Evolutionary conservation across 768 basidiomycete species (phyloP).

Genomic region (Cubamyces sp.): DNA sequence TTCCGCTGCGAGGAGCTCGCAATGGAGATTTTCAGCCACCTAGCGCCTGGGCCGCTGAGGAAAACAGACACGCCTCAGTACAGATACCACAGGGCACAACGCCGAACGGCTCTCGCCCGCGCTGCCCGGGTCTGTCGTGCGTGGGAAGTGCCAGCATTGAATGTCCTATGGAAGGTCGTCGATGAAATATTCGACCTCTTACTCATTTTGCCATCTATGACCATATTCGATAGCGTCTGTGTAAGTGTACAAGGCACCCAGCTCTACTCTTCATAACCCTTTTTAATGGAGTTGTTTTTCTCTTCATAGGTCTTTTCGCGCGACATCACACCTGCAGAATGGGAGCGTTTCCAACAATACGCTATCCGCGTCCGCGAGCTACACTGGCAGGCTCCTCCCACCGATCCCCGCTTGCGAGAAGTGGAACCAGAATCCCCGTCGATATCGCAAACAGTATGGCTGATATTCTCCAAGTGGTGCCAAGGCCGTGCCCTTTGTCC

Average conservation of each 20-base stretch:
- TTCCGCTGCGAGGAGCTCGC: not conserved
- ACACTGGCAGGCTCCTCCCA: not conserved
- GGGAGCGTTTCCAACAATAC: not conserved
- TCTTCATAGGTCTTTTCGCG: not conserved
- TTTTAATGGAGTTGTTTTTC: no score
- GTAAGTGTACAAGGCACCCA: no score
- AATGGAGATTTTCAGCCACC: not conserved
- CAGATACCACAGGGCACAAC: not conserved
- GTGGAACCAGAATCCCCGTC: not conserved
- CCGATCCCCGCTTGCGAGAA: not conserved
- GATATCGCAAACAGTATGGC: constrained; percentile 1
- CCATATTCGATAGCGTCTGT: no score
- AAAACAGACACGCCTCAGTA: not conserved
- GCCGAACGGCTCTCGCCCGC: not conserved
- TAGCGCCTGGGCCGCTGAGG: not conserved
- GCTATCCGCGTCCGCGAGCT: not conserved
- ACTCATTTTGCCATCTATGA: no score
- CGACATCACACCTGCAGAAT: not conserved
- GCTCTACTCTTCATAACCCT: no score
- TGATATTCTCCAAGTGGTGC: not conserved
- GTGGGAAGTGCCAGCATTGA: not conserved
- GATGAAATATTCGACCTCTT: not conserved
- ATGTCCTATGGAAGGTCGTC: not conserved
- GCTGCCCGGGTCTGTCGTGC: not conserved
- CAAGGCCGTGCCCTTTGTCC: not conserved